phyloP scores from a whole-genome alignment of 306 rosid genomes.

The Begonia loranthoides region DNA sequence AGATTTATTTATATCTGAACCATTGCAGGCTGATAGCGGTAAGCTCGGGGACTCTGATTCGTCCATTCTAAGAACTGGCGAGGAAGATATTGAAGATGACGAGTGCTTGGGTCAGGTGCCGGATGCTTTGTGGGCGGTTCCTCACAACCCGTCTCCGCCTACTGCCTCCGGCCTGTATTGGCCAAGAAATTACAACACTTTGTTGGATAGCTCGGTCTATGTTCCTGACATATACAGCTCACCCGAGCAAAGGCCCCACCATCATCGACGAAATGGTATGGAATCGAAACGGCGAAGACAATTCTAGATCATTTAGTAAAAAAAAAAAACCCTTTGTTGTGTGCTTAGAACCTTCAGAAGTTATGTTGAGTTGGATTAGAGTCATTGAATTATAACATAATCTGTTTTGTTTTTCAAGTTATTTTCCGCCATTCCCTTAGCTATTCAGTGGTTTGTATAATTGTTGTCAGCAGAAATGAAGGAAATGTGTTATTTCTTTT shows the following conservation, averaged over 20 bases:
- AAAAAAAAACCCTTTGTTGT: too few species aligned
- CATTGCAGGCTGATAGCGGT: constrained; percentile 58
- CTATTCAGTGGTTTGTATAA: too few species aligned
- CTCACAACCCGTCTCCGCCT: constrained; percentile 83
- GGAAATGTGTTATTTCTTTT: too few species aligned
- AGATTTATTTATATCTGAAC: constrained; percentile 12
- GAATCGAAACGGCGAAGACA: constrained; percentile 31
- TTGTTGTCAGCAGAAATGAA: too few species aligned
- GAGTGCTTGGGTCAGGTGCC: constrained; percentile 48
- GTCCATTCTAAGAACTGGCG: constrained; percentile 36
- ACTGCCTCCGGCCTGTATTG: constrained; percentile 77
- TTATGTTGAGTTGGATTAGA: too few species aligned
- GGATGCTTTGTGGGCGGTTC: constrained; percentile 67
- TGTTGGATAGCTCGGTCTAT: constrained; percentile 26
- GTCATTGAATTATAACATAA: too few species aligned
- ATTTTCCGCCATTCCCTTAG: too few species aligned
- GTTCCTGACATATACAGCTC: constrained; percentile 61
- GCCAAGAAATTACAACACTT: constrained; percentile 39
- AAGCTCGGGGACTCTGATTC: constrained; percentile 61
- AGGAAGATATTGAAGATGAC: constrained; percentile 32
- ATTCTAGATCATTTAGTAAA: constrained; percentile 11
- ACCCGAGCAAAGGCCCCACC: constrained; percentile 14
- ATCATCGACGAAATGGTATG: constrained; percentile 16
- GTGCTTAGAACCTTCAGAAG: too few species aligned
- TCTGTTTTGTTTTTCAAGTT: too few species aligned